Conservation (phyloP, 805 yeast species). For the Sugiyamaella valdiviana region DNA sequence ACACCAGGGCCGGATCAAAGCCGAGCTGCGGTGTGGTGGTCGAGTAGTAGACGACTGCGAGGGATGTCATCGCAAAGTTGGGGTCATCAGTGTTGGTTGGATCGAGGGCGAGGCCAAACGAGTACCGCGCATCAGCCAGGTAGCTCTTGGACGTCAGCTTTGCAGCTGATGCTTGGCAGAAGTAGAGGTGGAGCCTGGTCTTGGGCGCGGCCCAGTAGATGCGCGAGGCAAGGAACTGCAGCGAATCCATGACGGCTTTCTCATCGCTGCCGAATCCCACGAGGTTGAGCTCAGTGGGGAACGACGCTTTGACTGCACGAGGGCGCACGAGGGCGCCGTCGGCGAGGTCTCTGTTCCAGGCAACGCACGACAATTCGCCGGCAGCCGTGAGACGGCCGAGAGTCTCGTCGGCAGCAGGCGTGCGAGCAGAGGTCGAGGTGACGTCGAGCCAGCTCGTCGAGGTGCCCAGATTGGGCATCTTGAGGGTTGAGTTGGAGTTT, state of each 20-base stretch:
- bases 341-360: not conserved
- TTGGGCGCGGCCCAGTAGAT: not conserved
- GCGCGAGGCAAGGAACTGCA: slow-evolving; percentile 2
- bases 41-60: slow-evolving; percentile 12
- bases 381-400: not conserved
- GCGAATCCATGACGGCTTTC: slow-evolving; percentile 3
- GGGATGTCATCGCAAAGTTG: slow-evolving; percentile 1
- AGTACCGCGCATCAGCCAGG: slow-evolving; percentile 3
- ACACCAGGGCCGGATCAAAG: slow-evolving; percentile 9
- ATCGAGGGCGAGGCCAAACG: slow-evolving; percentile 5
- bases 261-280: slow-evolving; percentile 9
- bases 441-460: not conserved
- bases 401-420: not conserved
- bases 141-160: not conserved
- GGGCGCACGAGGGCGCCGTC: not conserved
- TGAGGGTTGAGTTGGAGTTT: slow-evolving; percentile 10
- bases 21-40: not conserved
- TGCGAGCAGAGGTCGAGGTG: not conserved
- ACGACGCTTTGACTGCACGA: not conserved
- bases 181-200: slow-evolving; percentile 3
- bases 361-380: not conserved
- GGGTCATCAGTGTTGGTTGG: slow-evolving; percentile 1
- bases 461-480: slow-evolving; percentile 5
- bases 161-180: slow-evolving; percentile 2
- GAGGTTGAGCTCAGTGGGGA: slow-evolving; percentile 1